Base-by-base conservation (phyloP, 352 stramenopile species). In the Pythium sp. region DNA sequence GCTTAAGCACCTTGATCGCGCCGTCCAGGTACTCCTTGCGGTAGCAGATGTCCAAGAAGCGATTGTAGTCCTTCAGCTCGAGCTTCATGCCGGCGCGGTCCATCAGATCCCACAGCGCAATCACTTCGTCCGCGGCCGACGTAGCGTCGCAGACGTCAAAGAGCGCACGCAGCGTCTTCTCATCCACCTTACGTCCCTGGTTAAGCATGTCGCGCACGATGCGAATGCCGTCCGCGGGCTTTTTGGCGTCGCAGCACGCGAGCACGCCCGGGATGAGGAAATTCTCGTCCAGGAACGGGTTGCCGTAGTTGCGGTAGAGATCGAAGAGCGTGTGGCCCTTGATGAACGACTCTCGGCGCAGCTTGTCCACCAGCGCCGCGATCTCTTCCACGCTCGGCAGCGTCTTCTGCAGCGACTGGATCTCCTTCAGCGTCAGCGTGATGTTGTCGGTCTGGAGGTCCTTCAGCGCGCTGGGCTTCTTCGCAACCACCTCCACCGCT, bases 271-370 rank as follows among this genome's bases (percentile, higher is more conserved):
- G 87, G 1, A 82, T 89, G 26, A 95, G 69, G 32, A 95, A 95
- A 54, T 87, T 87, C 63, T 93, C 83, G 66, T 94, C 87, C 68
- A 95, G 65, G 34, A 84, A 92, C 63, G 87, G 84, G 64, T 95
- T 95, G 47, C 87, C 87, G 70, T 90, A 93, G 74, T 94, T 93
- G 30, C 87, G 85, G 67, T 94, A 95, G 49, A 95, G 73, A 65
- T 95, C 86, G 63, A 95, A 95, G 34, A 95, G 73, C 63, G 76
- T 86, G 64, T 92, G 82, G 26, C 84, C 86, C 67, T 91, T 84
- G 51, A 82, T 66, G 65, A 95, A 95, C 62, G 87, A 94, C 58
- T 91, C 77, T 26, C 71, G 72, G 55, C 85, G 83, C 20, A 93
- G 75, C 36, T 87, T 86, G 6, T 67, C 71, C 5, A 92, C 86